These are phyloP conservation scores for Cymbomonas tetramitiformis DNA, from an alignment of 139 green algal genomes.

Conservation along the genomic window DNA sequence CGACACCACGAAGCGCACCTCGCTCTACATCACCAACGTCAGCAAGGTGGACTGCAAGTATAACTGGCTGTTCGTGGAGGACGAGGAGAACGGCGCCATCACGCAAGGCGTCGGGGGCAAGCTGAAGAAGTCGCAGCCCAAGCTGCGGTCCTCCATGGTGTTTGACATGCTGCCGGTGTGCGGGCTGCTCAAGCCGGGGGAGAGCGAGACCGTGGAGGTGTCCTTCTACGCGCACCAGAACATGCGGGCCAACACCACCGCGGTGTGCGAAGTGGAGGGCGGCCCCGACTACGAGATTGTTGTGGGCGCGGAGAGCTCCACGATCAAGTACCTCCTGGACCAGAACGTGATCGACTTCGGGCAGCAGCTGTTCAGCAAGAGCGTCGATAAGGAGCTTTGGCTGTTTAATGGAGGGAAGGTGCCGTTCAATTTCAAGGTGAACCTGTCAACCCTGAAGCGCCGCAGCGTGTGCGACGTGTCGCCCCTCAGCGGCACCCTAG, in stretches of 20 bases:
- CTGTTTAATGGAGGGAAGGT: slow-evolving; percentile 31
- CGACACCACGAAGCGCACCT: slow-evolving; percentile 43
- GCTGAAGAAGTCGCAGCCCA: slow-evolving; percentile 16
- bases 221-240: slow-evolving; percentile 51
- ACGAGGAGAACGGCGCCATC: background rate
- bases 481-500: slow-evolving; percentile 29
- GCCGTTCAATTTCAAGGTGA: slow-evolving; percentile 47
- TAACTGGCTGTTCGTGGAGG: slow-evolving; percentile 41
- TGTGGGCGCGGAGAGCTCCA: slow-evolving; percentile 44
- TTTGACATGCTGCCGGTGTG: slow-evolving; percentile 67
- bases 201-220: slow-evolving; percentile 39
- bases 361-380: slow-evolving; percentile 41
- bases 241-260: slow-evolving; percentile 26
- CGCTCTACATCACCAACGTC: slow-evolving; percentile 44
- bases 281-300: slow-evolving; percentile 40
- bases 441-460: slow-evolving; percentile 34
- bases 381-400: slow-evolving; percentile 40
- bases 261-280: slow-evolving; percentile 50
- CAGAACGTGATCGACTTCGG: slow-evolving; percentile 44
- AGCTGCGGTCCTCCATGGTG: slow-evolving; percentile 15
- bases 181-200: slow-evolving; percentile 39
- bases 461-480: slow-evolving; percentile 29
- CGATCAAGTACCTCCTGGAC: slow-evolving; percentile 54
- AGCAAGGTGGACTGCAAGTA: slow-evolving; percentile 34
- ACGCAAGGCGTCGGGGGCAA: background rate